Conservation (phyloP, 2,329 filamentous ascomycete species). For the Cladosporium sp. region DNA sequence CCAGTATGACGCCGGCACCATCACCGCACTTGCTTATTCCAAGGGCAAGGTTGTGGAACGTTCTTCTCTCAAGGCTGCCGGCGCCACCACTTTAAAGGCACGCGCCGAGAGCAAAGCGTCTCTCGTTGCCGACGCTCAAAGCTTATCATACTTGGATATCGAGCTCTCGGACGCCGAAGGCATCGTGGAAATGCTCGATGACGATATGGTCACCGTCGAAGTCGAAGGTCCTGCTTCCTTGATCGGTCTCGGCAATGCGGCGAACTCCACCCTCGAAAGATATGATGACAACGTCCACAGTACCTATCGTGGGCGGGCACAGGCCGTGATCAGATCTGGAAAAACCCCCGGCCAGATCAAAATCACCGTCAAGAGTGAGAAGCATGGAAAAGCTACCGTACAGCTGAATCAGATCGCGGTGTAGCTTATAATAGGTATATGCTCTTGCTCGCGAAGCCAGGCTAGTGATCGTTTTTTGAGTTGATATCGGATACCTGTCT, state of each 20-base stretch:
- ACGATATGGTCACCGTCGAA: background rate
- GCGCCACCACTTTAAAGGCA: background rate
- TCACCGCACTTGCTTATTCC: background rate
- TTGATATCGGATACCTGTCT: no score
- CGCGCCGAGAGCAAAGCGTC: background rate
- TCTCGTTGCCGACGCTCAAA: background rate
- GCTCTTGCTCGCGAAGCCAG: no score
- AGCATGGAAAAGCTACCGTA: background rate
- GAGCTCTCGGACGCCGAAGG: background rate
- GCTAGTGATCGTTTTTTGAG: no score
- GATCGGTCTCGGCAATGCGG: background rate
- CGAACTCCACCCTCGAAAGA: background rate
- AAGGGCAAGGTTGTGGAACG: background rate
- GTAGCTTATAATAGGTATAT: no score
- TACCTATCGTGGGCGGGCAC: background rate
- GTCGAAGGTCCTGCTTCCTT: background rate
- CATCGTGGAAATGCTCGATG: background rate
- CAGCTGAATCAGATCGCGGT: background rate
- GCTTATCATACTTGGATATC: background rate
- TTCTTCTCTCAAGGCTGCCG: background rate
- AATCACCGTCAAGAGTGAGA: background rate
- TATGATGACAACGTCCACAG: background rate
- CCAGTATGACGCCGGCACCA: no score
- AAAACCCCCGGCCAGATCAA: background rate
- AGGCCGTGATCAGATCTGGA: background rate